Conservation (phyloP, 2,329 filamentous ascomycete genomes). For the Ophiostoma perfectum region DNA sequence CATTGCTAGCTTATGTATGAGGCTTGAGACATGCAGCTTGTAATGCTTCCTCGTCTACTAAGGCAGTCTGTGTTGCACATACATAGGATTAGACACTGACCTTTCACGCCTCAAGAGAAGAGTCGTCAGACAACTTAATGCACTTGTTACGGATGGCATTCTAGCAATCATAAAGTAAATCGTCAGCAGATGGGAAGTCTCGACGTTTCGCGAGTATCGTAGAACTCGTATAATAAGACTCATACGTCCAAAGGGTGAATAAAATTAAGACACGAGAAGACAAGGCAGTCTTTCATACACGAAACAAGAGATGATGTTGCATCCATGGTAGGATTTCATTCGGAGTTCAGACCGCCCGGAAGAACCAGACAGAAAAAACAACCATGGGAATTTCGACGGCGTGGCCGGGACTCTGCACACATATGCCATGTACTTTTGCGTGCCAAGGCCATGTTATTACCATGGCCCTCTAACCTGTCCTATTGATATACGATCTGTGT, state of each 20-base stretch:
- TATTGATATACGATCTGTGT: not conserved
- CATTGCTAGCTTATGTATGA: not conserved
- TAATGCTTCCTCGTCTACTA: not conserved
- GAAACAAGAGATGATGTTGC: not conserved
- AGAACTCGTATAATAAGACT: no score
- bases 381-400: not conserved
- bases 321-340: not conserved
- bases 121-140: no score
- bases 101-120: not conserved
- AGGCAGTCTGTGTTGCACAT: not conserved
- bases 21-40: not conserved
- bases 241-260: no score
- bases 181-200: no score
- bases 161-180: no score
- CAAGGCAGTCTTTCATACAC: not conserved
- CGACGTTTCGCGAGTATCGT: no score
- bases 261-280: not conserved
- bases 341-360: no score
- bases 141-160: no score
- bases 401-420: not conserved
- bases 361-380: not conserved
- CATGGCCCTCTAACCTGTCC: not conserved
- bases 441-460: not conserved
- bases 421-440: constrained; percentile 10
- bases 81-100: not conserved